Evolutionary conservation across 352 stramenopile species (phyloP).

Genomic region (Thraustochytrium striatum): DNA sequence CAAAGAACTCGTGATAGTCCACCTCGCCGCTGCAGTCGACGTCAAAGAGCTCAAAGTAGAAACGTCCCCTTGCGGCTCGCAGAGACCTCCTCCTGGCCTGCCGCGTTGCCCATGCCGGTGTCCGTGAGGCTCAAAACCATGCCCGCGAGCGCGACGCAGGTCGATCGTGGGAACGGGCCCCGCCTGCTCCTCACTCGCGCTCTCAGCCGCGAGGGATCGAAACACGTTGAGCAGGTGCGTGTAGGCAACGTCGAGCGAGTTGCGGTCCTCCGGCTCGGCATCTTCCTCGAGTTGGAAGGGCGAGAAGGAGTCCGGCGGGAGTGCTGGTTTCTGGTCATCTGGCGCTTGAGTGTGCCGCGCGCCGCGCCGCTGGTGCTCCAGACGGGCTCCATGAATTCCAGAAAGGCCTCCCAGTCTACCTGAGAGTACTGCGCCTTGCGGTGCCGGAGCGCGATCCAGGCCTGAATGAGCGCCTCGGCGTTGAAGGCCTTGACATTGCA

Average conservation of each 20-base stretch:
- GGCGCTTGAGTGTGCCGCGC: background rate
- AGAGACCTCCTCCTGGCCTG: background rate
- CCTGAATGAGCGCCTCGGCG: background rate
- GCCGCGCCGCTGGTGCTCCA: constrained; percentile 7
- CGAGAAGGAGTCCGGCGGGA: background rate
- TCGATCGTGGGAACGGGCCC: background rate
- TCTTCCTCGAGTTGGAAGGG: background rate
- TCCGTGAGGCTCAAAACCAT: background rate
- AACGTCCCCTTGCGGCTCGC: background rate
- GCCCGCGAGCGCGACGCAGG: background rate
- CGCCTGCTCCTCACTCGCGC: background rate
- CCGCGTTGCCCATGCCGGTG: background rate
- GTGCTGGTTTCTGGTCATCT: background rate
- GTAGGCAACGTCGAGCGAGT: constrained; percentile 19
- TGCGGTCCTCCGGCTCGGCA: background rate
- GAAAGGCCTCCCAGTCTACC: constrained; percentile 9
- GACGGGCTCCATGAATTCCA: constrained; percentile 33
- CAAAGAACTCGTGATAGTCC: constrained; percentile 50
- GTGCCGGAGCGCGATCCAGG: background rate
- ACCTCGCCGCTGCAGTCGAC: constrained; percentile 31
- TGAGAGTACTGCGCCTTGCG: background rate
- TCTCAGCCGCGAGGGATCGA: background rate
- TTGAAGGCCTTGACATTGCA: background rate
- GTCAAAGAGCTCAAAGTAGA: constrained; percentile 51
- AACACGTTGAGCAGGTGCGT: constrained; percentile 29